Conservation (phyloP, 2,329 filamentous ascomycete genomes). For the Xylaria sp. region DNA sequence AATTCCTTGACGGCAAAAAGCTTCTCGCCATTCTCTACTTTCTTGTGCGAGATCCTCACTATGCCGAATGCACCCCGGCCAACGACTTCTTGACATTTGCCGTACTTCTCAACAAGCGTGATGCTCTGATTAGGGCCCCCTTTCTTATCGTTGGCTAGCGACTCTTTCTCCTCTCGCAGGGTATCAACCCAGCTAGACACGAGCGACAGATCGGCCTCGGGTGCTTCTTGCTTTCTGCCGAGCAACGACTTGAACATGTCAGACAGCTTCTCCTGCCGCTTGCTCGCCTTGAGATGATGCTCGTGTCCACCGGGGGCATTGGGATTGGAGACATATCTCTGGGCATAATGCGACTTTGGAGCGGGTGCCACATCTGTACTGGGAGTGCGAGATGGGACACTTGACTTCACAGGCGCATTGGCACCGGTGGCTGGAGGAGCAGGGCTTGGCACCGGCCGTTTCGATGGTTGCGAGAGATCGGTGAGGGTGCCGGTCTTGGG, state of each 20-base stretch:
- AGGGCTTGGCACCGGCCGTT: conserved; percentile 44
- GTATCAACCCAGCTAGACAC: conserved; percentile 98
- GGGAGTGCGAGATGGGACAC: conserved; percentile 46
- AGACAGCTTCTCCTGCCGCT: conserved; percentile 92
- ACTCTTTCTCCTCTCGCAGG: conserved; percentile 86
- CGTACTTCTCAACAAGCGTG: conserved; percentile 94
- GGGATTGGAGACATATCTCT: conserved; percentile 64
- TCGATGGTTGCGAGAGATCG: conserved; percentile 50
- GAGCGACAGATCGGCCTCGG: conserved; percentile 86
- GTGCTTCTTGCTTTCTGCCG: conserved; percentile 81
- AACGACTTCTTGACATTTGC: conserved; percentile 97
- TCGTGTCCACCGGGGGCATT: conserved; percentile 77
- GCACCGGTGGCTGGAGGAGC: conserved; percentile 51
- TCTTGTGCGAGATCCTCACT: conserved; percentile 96
- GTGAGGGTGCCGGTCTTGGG: conserved; percentile 51
- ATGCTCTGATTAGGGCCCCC: conserved; percentile 77
- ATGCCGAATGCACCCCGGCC: conserved; percentile 97
- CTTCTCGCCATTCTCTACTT: conserved; percentile 87
- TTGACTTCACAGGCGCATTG: conserved; percentile 49
- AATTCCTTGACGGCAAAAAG: conserved; percentile 99
- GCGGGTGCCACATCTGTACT: conserved; percentile 38
- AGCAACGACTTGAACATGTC: conserved; percentile 91
- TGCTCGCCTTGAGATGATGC: conserved; percentile 88
- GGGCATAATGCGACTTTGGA: conserved; percentile 48
- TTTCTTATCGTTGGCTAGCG: conserved; percentile 79